A percentile compares a stretch with the other conserved stretches of the same genome.
Conservation (phyloP, 805 yeast genomes). For the Ogataea methanolica region DNA sequence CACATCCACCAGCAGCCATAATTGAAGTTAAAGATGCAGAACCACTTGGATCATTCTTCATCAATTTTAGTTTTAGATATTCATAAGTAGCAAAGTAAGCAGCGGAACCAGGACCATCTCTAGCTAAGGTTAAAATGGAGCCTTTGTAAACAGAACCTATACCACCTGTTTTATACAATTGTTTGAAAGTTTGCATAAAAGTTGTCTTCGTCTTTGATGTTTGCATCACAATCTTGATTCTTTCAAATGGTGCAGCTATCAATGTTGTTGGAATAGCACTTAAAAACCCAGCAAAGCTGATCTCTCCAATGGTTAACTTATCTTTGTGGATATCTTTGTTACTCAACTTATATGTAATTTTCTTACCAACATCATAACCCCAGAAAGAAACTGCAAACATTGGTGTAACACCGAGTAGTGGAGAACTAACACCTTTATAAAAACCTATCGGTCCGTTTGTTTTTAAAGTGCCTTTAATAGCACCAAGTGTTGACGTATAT, state of each 20-base stretch:
- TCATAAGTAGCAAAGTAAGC: constrained; percentile 94
- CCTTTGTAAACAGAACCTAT: constrained; percentile 83
- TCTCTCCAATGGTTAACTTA: constrained; percentile 57
- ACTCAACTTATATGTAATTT: constrained; percentile 48
- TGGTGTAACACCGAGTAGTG: constrained; percentile 94
- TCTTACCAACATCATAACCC: constrained; percentile 95
- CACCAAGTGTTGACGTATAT: constrained; percentile 56
- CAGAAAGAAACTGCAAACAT: constrained; percentile 98
- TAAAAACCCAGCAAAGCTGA: constrained; percentile 88
- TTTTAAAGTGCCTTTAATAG: constrained; percentile 66
- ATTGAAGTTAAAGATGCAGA: constrained; percentile 68
- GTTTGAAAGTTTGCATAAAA: constrained; percentile 57
- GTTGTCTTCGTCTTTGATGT: constrained; percentile 40
- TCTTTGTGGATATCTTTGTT: constrained; percentile 32
- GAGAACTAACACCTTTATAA: constrained; percentile 92
- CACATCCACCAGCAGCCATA: constrained; percentile 88
- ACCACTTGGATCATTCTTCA: constrained; percentile 38
- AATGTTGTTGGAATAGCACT: constrained; percentile 93
- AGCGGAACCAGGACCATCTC: constrained; percentile 98
- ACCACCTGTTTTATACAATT: constrained; percentile 78
- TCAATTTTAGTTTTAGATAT: constrained; percentile 58
- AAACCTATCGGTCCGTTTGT: constrained; percentile 76
- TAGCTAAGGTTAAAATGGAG: constrained; percentile 83
- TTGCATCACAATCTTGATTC: constrained; percentile 92
- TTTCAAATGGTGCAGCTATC: constrained; percentile 96